phyloP scores from a whole-genome alignment of 805 yeast species.

The Saccharomycopsis sp. region DNA sequence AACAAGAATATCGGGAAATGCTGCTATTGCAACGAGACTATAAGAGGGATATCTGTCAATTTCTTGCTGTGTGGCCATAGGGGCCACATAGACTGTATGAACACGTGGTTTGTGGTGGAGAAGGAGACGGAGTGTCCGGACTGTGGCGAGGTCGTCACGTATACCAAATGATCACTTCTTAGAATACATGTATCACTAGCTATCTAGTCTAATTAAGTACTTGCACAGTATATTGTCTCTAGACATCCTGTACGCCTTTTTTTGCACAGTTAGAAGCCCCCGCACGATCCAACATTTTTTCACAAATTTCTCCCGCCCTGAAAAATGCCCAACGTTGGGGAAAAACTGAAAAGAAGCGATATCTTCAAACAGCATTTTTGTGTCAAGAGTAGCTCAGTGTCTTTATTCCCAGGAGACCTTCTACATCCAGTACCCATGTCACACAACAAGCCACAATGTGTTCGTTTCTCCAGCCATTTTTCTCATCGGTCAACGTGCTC shows the following conservation, averaged over 20 bases:
- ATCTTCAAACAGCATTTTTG: no score
- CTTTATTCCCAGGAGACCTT: not conserved
- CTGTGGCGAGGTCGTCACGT: slow-evolving; percentile 17
- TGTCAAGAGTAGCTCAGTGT: no score
- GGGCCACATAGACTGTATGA: slow-evolving; percentile 77
- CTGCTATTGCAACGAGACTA: slow-evolving; percentile 67
- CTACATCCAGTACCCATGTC: not conserved
- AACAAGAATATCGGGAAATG: slow-evolving; percentile 57
- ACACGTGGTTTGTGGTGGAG: slow-evolving; percentile 66
- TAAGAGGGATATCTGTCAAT: slow-evolving; percentile 61
- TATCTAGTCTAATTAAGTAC: no score
- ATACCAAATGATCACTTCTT: not conserved
- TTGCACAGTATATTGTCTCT: no score
- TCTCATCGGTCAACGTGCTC: slow-evolving; percentile 3
- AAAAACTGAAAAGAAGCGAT: no score
- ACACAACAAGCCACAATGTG: not conserved
- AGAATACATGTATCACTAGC: no score
- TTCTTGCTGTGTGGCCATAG: slow-evolving; percentile 75
- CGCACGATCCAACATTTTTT: not conserved
- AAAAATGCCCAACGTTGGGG: not conserved
- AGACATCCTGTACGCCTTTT: no score
- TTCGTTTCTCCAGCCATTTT: slow-evolving; percentile 1
- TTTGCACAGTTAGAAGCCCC: not conserved
- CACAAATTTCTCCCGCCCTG: not conserved
- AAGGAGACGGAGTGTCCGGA: slow-evolving; percentile 71